Evolutionary conservation across 2,329 filamentous ascomycete genomes (phyloP), one percentile per base, ranked within the genome.

Genomic region (Epichloe aotearoae): DNA sequence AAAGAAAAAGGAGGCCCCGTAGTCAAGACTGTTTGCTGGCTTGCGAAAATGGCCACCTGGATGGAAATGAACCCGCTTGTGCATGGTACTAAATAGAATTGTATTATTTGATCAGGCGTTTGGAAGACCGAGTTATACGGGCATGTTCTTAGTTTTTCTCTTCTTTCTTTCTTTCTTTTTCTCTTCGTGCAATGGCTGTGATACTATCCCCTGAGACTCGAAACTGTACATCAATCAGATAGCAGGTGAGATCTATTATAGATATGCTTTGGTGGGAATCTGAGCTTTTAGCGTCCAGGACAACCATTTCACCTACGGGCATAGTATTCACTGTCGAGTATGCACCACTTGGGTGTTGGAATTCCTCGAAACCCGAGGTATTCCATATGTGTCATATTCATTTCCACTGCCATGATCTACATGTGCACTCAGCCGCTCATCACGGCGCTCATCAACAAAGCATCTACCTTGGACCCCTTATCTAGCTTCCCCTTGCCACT

Each of bases 401-500:
- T 11, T 40, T 10, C 17, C 17, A 40, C 15, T 5, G 12, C 17
- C 33, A 30, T 30, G 1, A 30, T 38, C 12, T 26, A 2, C n/a
- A 23, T 26, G 11, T 11, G 3, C 7, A 37, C 44, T 3, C 5
- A 23, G 45, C 43, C 56, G 15, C 53, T 54, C 26, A 65, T 66
- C 15, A 75, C 52, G 37, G 63, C 59, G 3, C 80, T 80, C 82
- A 97, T 89, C 61, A 97, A 64, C 59, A 96, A 68, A 10, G 89
- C 91, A 54, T 91, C 81, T 4, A 89, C 82, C 59, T 73, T 80
- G 49, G 77, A 69, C 0, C 89, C 89, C 62, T 85, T 86, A 45
- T 71, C 74, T 50, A 89, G 62, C n/a, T 72, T 73, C 5, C 80
- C 81, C 36, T 81, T 73, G 2, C 80, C 79, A 37, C 75, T 73